Evolutionary conservation across 495 filamentous ascomycete genomes (phyloP), one percentile per base, ranked within the genome.

Genomic region (Collariella sp.): DNA sequence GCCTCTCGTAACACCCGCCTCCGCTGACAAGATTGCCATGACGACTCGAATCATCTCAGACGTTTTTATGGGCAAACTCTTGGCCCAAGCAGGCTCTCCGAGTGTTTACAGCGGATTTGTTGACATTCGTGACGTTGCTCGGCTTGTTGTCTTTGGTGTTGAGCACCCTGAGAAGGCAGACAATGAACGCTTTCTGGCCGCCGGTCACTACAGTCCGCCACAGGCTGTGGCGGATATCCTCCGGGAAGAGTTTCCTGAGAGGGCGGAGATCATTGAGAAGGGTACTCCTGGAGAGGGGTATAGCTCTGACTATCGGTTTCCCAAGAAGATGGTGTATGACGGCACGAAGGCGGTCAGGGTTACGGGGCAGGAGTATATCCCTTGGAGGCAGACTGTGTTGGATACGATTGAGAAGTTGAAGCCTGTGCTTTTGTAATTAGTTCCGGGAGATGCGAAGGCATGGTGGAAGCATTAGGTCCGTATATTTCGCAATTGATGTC

Each of bases 111-210:
- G n/a, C 35, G n/a, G 7, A 35, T 67, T 63, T 46, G 70, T 77
- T 24, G 72, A 77, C 54, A 66, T 77, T 0, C 61, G 74, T 12
- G 73, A 77, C 50, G 73, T 77, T n/a, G 71, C 70, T 7, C 54
- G 62, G 0, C 53, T 70, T 44, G 62, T 72, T 36, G 59, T 70
- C 10, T 74, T 66, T 58, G 65, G 56, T 18, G 55, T 65, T 29
- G 70, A 72, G 43, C 53, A 75, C 41, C 57, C 67, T 6, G 52
- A 60, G 3, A 54, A 60, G n/a, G 49, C 64, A 1, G 62, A 70
- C 56, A 62, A 62, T 33, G 58, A 77, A 57, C 59, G 74, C 29
- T 75, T 69, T 52, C 48, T 75, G 13, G 52, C 56, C 10, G 57
- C 56, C 7, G 51, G 55, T 4, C 55, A 54, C 6, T 67, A 59